Conservation (phyloP, 805 yeast species). For the Candida glaebosa region DNA sequence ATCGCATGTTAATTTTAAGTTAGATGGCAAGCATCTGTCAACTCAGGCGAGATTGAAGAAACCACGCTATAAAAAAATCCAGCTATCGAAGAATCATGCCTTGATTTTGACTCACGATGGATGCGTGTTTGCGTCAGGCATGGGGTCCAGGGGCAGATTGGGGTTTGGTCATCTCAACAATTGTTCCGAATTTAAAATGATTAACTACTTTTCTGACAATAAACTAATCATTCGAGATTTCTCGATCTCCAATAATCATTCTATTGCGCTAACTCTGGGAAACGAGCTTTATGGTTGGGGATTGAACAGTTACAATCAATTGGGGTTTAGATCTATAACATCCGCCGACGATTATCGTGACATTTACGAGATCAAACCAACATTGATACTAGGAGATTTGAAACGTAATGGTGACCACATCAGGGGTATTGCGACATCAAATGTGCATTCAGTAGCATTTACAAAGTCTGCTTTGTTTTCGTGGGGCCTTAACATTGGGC, state of each 20-base stretch:
- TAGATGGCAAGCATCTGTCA: conserved; percentile 5
- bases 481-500: conserved; percentile 85
- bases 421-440: conserved; percentile 59
- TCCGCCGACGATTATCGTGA: conserved; percentile 22
- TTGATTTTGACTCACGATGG: conserved; percentile 55
- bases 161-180: conserved; percentile 51
- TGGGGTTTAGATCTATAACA: conserved; percentile 43
- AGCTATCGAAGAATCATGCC: conserved; percentile 65
- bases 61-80: conserved; percentile 47
- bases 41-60: conserved; percentile 16
- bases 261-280: conserved; percentile 50
- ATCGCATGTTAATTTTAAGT: conserved; percentile 26
- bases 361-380: conserved; percentile 35
- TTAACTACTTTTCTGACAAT: conserved; percentile 35
- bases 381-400: conserved; percentile 41
- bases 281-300: conserved; percentile 81
- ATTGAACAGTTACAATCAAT: conserved; percentile 59
- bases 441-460: conserved; percentile 64
- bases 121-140: conserved; percentile 59
- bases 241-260: conserved; percentile 64
- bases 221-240: conserved; percentile 24
- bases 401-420: conserved; percentile 22
- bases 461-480: conserved; percentile 45
- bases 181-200: conserved; percentile 41
- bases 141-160: conserved; percentile 66